phyloP scores from a whole-genome alignment of 768 basidiomycete genomes.

The Trametes cubensis region DNA sequence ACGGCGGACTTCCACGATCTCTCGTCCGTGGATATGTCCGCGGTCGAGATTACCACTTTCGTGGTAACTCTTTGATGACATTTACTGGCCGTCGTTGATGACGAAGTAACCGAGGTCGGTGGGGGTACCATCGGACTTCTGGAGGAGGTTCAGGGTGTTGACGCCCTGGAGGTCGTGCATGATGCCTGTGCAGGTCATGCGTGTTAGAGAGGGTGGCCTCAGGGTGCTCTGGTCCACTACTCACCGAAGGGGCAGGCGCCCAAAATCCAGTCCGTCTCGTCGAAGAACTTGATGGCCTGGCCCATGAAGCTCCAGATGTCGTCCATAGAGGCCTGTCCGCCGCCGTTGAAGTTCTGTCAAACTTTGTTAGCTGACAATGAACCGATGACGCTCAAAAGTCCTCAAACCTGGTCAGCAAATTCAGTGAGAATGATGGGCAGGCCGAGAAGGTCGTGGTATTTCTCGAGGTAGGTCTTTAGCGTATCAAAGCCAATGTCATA shows the following conservation, averaged over 20 bases:
- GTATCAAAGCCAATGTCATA: slow-evolving; percentile 57
- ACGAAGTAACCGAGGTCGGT: slow-evolving; percentile 55
- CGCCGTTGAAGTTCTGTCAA: slow-evolving; percentile 54
- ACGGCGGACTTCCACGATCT: slow-evolving; percentile 2
- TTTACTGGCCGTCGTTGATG: slow-evolving; percentile 38
- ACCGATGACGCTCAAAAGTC: background rate
- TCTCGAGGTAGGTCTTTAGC: slow-evolving; percentile 55
- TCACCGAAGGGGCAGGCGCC: slow-evolving; percentile 65
- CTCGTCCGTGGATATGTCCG: background rate
- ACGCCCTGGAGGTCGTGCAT: slow-evolving; percentile 62
- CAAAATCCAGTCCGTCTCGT: slow-evolving; percentile 44
- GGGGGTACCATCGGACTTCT: slow-evolving; percentile 48
- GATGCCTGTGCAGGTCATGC: slow-evolving; percentile 47
- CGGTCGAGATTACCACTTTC: background rate
- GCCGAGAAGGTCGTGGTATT: slow-evolving; percentile 48
- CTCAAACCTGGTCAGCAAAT: slow-evolving; percentile 61
- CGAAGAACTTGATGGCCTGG: slow-evolving; percentile 47
- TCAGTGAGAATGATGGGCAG: slow-evolving; percentile 65
- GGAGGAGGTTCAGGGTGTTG: slow-evolving; percentile 54
- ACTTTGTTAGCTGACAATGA: background rate
- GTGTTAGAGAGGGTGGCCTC: too few species aligned
- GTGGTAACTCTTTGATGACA: too few species aligned
- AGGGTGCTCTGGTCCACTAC: slow-evolving; percentile 28
- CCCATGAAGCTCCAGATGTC: slow-evolving; percentile 55
- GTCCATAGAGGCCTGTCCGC: slow-evolving; percentile 41